Evolutionary conservation across 495 filamentous ascomycete genomes (phyloP).

Genomic region (Penicillium riverlandense): DNA sequence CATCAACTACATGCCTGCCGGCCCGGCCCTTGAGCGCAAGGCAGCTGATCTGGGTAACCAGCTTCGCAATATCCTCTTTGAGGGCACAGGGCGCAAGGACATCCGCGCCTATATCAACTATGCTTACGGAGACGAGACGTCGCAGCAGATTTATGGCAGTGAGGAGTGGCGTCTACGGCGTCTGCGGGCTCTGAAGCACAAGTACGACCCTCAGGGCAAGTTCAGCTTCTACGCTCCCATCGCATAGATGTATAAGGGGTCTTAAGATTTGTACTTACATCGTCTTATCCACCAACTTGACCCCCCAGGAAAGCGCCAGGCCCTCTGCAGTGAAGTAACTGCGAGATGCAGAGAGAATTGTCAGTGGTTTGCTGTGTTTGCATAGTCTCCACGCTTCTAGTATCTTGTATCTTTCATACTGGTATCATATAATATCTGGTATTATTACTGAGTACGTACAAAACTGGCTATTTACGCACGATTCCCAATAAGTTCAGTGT

Average conservation of each 20-base stretch:
- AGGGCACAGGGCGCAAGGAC: slow-evolving; percentile 26
- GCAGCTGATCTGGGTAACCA: slow-evolving; percentile 31
- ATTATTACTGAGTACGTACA: too few relatives aligned
- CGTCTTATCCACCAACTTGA: too few relatives aligned
- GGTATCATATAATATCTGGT: too few relatives aligned
- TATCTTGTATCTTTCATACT: too few relatives aligned
- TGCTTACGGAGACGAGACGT: slow-evolving; percentile 46
- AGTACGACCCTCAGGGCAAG: slow-evolving; percentile 45
- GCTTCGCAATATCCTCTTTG: slow-evolving; percentile 33
- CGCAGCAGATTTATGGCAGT: slow-evolving; percentile 40
- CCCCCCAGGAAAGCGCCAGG: too few relatives aligned
- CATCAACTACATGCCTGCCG: slow-evolving; percentile 28
- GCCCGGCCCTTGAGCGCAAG: slow-evolving; percentile 14
- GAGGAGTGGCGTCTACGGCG: slow-evolving; percentile 40
- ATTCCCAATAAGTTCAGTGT: too few relatives aligned
- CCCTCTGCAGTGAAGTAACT: too few relatives aligned
- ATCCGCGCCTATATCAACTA: slow-evolving; percentile 54
- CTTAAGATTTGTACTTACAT: too few relatives aligned
- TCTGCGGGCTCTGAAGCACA: slow-evolving; percentile 41
- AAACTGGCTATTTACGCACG: too few relatives aligned
- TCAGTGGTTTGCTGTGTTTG: too few relatives aligned
- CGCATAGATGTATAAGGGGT: not conserved
- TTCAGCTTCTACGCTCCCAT: slow-evolving; percentile 51
- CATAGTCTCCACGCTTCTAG: too few relatives aligned
- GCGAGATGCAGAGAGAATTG: too few relatives aligned